A percentile compares a stretch with the other conserved stretches of the same genome.
Evolutionary conservation across 1,284 basidiomycete species (phyloP).

Genomic region (Sphaerobolus stellatus): DNA sequence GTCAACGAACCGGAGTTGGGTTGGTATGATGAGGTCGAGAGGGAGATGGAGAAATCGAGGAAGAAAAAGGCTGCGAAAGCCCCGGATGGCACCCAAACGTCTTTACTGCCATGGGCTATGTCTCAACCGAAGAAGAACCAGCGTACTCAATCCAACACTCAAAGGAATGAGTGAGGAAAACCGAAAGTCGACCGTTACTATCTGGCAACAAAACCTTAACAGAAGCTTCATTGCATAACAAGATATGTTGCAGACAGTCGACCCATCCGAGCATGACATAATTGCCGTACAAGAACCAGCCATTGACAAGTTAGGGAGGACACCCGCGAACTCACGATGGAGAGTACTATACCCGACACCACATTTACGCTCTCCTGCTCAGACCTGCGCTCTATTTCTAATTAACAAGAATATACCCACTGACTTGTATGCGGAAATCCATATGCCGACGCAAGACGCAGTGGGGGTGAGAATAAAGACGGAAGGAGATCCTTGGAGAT

Average conservation of each 20-base stretch:
- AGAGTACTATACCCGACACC: not conserved
- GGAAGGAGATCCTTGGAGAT: not conserved
- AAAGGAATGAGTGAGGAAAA: not conserved
- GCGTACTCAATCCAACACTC: not conserved
- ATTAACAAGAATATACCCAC: not conserved
- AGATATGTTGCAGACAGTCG: not conserved
- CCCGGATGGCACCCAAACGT: not conserved
- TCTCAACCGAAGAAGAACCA: not conserved
- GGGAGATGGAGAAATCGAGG: not conserved
- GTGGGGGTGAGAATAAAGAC: not conserved
- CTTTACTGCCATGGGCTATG: not conserved
- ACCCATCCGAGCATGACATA: not conserved
- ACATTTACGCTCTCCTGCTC: no score
- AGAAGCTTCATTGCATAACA: not conserved
- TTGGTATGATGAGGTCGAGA: not conserved
- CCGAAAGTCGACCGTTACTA: not conserved
- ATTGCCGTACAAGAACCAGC: not conserved
- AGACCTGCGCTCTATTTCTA: not conserved
- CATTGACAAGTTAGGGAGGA: not conserved
- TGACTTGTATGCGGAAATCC: not conserved
- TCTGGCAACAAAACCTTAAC: not conserved
- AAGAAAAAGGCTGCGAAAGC: not conserved
- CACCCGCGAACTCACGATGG: not conserved
- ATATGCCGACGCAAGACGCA: not conserved
- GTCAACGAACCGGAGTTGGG: not conserved